Base-by-base conservation (phyloP, 768 basidiomycete genomes). In the Agrocybe pediades region DNA sequence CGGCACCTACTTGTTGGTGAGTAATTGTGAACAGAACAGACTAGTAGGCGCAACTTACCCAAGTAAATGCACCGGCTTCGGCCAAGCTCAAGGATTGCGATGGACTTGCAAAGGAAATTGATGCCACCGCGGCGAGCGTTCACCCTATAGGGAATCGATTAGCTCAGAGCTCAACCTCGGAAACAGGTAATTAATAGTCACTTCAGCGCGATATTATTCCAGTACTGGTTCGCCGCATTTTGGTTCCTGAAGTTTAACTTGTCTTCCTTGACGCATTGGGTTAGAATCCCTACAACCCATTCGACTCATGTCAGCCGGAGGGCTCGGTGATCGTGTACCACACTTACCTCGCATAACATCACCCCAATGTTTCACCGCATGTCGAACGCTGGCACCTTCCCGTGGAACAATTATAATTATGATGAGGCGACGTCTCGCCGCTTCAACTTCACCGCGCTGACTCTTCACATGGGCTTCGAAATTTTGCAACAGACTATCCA, bases 121-220 rank as follows among this genome's bases (percentile, higher is more conserved):
- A 29, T 26, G 9, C 55, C 55, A 13, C 41, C 39, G 17, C 52
- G 55, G 15, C 55, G 55, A 21, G 50, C 51, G 45, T 56, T 56
- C 4, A 56, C 9, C 17, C 55, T 56, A 11, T 17, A 15, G 15
- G 11, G 26, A 16, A 41, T 44, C 21, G 29, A 26, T 8, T 15
- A 33, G 7, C 21, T 41, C 2, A 15, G 24, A 29, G 24, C 6
- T 11, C 25, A 20, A 16, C 7, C 13, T 13, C 8, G 16, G 26
- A 36, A 19, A 49, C 16, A 7, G 17, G 27, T n/a, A 15, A 39
- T 9, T 27, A 47, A 56, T 6, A 36, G 46, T 7, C 4, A 56
- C 55, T 56, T 56, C 3, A 56, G 23, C 11, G 46, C 55, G 26
- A 56, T 49, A 8, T 56, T 56, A 17, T 56, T 52, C 41, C 45